Evolutionary conservation across 2,329 filamentous ascomycete genomes (phyloP), one percentile per base, ranked within the genome.

Genomic region (Botrytis fabae): DNA sequence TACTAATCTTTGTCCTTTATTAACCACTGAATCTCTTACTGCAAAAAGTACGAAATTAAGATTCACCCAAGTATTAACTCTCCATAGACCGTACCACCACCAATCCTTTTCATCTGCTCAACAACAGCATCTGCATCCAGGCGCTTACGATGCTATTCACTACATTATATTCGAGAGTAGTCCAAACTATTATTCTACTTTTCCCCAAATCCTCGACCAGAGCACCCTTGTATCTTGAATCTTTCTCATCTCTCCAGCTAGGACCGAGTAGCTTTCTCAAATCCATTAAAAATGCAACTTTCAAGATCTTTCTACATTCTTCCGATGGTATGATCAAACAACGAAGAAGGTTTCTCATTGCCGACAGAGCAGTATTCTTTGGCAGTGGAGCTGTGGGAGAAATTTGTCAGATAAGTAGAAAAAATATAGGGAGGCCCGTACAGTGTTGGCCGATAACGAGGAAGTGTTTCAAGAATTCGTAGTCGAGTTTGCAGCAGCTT

Each of bases 321-420:
- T 12, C 8, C 2, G 10, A 64, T 40, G 16, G 32, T 35, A 25
- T 25, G 9, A 35, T 74, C 59, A 14, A 62, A 72, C 10, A 73
- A 42, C 6, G 65, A 59, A 32, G 32, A 51, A 5, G 51, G 57
- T 35, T 40, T 10, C 16, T 74, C 74, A n/a, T 74, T 70, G 5
- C 70, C 74, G 14, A 74, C 40, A 6, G 28, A 22, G 54, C 38
- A 72, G 40, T 73, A 74, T 61, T 38, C 20, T 10, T 20, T 25
- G 22, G 20, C 38, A 22, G 8, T 51, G 8, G 44, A 7, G 2
- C 63, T 22, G 25, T 51, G 4, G 63, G 8, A 51, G 32, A 40
- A 40, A 22, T 32, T 48, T 14, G 32, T 40, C 46, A 66, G 63
- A 40, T 32, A 51, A 48, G 7, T 38, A 28, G 5, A 51, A 66